These are phyloP conservation scores for Aspergillus pseudonomiae DNA, from an alignment of 2,329 filamentous ascomycete species.

Conservation along the genomic window DNA sequence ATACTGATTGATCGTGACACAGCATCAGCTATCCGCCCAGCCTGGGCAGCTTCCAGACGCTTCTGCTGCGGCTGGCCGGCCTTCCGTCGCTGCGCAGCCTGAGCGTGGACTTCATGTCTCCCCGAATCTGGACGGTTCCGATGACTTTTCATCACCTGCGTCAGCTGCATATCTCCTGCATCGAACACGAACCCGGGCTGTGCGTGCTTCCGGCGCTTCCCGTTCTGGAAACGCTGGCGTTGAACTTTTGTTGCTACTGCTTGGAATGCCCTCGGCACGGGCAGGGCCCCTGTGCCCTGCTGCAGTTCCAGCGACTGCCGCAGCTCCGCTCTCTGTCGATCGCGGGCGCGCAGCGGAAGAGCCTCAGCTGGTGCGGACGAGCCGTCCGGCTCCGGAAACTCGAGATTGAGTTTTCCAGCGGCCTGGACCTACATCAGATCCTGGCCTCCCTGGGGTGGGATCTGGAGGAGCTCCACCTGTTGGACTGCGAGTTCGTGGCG, in stretches of 20 bases:
- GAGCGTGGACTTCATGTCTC: slow-evolving; percentile 12
- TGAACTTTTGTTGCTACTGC: slow-evolving; percentile 14
- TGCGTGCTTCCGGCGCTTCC: slow-evolving; percentile 9
- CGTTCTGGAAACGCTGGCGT: slow-evolving; percentile 5
- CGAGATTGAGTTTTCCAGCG: slow-evolving; percentile 6
- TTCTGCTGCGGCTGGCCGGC: slow-evolving; percentile 5
- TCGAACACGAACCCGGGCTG: slow-evolving; percentile 10
- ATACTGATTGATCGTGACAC: not conserved
- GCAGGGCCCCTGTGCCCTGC: slow-evolving; percentile 3
- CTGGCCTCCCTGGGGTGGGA: not conserved
- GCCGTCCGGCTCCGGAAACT: slow-evolving; percentile 4
- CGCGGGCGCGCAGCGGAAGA: slow-evolving; percentile 1
- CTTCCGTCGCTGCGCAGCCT: slow-evolving; percentile 5
- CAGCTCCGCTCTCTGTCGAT: slow-evolving; percentile 8
- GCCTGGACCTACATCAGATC: not conserved
- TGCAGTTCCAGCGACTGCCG: slow-evolving; percentile 3
- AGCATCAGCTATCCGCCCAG: slow-evolving; percentile 11
- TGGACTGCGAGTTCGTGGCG: slow-evolving; percentile 9
- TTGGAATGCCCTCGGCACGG: slow-evolving; percentile 1
- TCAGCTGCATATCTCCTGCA: slow-evolving; percentile 6
- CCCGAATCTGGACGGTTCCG: slow-evolving; percentile 7
- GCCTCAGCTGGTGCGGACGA: slow-evolving; percentile 7
- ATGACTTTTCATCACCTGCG: slow-evolving; percentile 8
- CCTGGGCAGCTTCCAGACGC: slow-evolving; percentile 6
- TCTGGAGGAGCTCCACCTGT: slow-evolving; percentile 8